Evolutionary conservation across 148 eudicot genomes (phyloP), one percentile per base, ranked within the genome.

Genomic region (Linanthus parryae): DNA sequence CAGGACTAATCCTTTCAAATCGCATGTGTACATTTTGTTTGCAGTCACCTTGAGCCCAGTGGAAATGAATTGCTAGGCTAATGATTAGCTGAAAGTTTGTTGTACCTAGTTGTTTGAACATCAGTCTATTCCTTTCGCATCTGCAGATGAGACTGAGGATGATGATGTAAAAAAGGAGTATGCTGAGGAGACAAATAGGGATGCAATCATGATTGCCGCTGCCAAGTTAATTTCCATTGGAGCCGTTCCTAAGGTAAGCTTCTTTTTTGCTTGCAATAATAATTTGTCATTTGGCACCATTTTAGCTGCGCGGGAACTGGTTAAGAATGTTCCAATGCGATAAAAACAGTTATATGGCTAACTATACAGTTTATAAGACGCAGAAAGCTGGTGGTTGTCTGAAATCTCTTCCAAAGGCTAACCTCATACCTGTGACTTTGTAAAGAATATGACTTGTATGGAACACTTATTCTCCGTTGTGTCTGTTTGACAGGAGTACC

Each of bases 401-500:
- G 5, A 45, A 10, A 22, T 23, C 48, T 8, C 27, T 14, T 44
- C 9, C 21, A 7, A 27, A 14, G 21, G 28, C 15, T 16, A 16
- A 29, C 5, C 8, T 3, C 36, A 35, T 18, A 41, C 3, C 16
- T 24, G 24, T 25, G 5, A 10, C 35, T 19, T 14, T 25, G 20
- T 26, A 15, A 8, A 34, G 15, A 41, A 42, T 16, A 44, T 18
- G 52, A 2, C 7, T 25, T 14, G 26, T 11, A 21, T 4, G 23
- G 21, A 25, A 25, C 12, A 26, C 34, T 27, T 48, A 25, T 17
- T 2, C 34, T 12, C n/a, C 16, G 17, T 27, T 48, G 18, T 31
- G 17, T n/a, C n/a, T n/a, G n/a, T n/a, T n/a, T n/a, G n/a, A 70
- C 83, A 92, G 98, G 96, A 80, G 15, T 78, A 76, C 59, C 87